phyloP scores from a whole-genome alignment of 768 basidiomycete genomes.

The Pholiota molesta region DNA sequence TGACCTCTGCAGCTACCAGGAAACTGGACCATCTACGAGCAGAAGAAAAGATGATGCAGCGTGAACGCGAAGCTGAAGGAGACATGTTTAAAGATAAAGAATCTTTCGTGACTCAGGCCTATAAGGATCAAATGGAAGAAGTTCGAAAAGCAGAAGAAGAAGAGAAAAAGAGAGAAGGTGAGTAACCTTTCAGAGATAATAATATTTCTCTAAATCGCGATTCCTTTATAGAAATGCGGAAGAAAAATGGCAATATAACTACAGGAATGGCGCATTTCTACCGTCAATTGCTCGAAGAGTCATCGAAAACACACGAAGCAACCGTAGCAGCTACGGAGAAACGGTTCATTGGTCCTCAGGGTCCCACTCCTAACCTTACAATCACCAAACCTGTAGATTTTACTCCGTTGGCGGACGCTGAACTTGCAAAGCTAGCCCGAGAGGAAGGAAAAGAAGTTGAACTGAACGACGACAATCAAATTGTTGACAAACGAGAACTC shows the following conservation, averaged over 20 bases:
- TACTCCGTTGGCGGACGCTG: constrained; percentile 66
- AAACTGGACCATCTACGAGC: constrained; percentile 88
- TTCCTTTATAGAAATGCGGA: constrained; percentile 51
- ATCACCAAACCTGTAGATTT: constrained; percentile 75
- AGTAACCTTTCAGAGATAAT: constrained; percentile 22
- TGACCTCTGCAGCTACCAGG: constrained; percentile 83
- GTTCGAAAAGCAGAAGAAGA: constrained; percentile 91
- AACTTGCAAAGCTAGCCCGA: constrained; percentile 70
- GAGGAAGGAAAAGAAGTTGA: constrained; percentile 86
- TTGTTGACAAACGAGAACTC: constrained; percentile 93
- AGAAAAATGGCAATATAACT: constrained; percentile 57
- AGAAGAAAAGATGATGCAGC: constrained; percentile 97
- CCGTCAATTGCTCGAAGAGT: constrained; percentile 73
- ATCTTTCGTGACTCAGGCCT: constrained; percentile 95
- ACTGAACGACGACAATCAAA: constrained; percentile 96
- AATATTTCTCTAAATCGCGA: neutral
- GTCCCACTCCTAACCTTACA: constrained; percentile 65
- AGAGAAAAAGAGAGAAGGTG: constrained; percentile 87
- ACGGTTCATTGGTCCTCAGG: constrained; percentile 66
- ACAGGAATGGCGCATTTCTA: constrained; percentile 89
- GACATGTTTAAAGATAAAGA: constrained; percentile 95
- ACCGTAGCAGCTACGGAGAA: constrained; percentile 78
- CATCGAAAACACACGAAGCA: constrained; percentile 82
- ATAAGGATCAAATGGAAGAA: constrained; percentile 95
- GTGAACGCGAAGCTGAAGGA: constrained; percentile 90